Evolutionary conservation across 2,329 filamentous ascomycete genomes (phyloP).

Genomic region (Colletotrichum ledebouriae): DNA sequence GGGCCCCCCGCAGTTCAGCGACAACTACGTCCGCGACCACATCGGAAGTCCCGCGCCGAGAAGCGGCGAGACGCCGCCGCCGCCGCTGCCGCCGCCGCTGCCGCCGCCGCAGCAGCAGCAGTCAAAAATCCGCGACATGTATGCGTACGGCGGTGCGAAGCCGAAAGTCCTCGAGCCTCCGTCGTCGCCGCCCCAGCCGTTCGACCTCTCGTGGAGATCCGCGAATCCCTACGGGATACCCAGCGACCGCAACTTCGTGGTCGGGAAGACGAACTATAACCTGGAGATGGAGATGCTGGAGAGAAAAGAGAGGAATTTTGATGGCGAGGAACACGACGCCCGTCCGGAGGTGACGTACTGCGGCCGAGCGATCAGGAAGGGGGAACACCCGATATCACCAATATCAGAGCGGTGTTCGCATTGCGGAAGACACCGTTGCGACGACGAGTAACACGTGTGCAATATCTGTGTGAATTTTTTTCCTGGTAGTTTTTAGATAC

Average conservation of each 20-base stretch:
- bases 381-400: not conserved
- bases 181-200: conserved; percentile 23
- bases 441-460: not conserved
- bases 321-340: conserved; percentile 6
- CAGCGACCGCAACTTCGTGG: not conserved
- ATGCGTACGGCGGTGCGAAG: conserved; percentile 14
- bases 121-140: conserved; percentile 16
- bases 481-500: conserved; percentile 8
- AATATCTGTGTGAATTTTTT: not conserved
- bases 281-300: conserved; percentile 36
- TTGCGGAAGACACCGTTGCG: conserved; percentile 26
- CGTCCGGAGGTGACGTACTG: not conserved
- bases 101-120: not conserved
- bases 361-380: not conserved
- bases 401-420: conserved; percentile 10
- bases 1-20: conserved; percentile 33
- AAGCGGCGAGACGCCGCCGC: not conserved
- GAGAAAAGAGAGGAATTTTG: conserved; percentile 19
- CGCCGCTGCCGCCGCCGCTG: not conserved
- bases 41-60: conserved; percentile 9
- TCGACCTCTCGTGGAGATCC: conserved; percentile 33
- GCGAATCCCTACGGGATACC: conserved; percentile 33
- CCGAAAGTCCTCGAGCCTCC: conserved; percentile 16
- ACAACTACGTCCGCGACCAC: conserved; percentile 33
- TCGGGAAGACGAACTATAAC: conserved; percentile 34